A percentile compares a stretch with the other conserved stretches of the same genome.
Evolutionary conservation across 2,329 filamentous ascomycete species (phyloP).

Genomic region (Fusarium gaditjirri): DNA sequence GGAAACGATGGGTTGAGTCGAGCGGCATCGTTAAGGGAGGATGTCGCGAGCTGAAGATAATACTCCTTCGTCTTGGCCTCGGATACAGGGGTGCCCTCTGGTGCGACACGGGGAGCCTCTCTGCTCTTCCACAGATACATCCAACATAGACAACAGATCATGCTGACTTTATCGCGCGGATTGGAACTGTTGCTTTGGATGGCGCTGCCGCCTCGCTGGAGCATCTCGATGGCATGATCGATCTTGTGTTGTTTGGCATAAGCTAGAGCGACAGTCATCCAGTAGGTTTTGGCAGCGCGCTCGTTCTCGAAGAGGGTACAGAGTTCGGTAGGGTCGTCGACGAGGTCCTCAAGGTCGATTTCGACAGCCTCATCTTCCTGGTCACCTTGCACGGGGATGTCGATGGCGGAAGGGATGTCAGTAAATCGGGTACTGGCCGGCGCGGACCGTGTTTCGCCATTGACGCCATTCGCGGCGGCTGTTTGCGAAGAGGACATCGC

Average conservation of each 20-base stretch:
- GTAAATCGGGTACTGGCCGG: conserved; percentile 68
- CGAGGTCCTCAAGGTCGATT: conserved; percentile 88
- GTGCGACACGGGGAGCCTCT: conserved; percentile 72
- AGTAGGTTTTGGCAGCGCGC: conserved; percentile 88
- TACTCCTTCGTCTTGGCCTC: conserved; percentile 92
- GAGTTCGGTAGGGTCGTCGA: conserved; percentile 93
- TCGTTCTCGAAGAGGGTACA: conserved; percentile 97
- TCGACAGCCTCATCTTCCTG: conserved; percentile 83
- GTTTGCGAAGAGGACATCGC: conserved; percentile 57
- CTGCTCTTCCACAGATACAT: conserved; percentile 90
- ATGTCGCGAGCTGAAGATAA: conserved; percentile 90
- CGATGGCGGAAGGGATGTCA: conserved; percentile 72
- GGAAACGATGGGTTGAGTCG: conserved; percentile 93
- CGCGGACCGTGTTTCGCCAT: conserved; percentile 50
- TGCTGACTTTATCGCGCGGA: conserved; percentile 84
- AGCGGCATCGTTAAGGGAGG: conserved; percentile 93
- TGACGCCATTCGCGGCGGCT: conserved; percentile 57
- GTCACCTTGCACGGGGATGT: conserved; percentile 72
- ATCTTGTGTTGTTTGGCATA: conserved; percentile 97
- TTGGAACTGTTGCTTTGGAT: conserved; percentile 75
- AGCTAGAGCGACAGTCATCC: conserved; percentile 97
- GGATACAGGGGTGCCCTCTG: conserved; percentile 71
- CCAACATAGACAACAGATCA: conserved; percentile 89
- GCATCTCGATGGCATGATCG: conserved; percentile 81
- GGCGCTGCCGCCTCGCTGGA: conserved; percentile 78